Percentiles rank a stretch among this genome's conserved stretches.
These are phyloP conservation scores for Cajanus cajan DNA, from an alignment of 306 rosid species.

Conservation along the genomic window DNA sequence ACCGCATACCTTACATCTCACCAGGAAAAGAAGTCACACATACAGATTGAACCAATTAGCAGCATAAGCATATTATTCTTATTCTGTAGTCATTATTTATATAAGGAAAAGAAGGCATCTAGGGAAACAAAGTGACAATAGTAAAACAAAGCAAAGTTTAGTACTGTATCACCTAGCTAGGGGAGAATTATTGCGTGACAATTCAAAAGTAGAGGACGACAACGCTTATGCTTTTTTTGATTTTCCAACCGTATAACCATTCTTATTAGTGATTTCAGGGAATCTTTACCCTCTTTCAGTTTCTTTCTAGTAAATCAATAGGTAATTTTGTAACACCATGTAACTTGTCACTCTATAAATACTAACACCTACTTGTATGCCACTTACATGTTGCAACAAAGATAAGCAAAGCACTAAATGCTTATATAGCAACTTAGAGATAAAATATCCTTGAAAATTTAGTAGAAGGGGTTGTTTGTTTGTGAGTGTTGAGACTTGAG, in stretches of 20 bases:
- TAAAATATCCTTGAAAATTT: neutral
- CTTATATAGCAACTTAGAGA: neutral
- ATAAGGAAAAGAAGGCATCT: slow-evolving; percentile 44
- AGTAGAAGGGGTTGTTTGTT: neutral
- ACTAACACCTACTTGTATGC: neutral
- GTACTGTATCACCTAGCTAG: slow-evolving; percentile 11
- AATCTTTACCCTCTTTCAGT: slow-evolving; percentile 38
- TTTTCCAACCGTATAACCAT: slow-evolving; percentile 30
- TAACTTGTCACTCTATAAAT: slow-evolving; percentile 43
- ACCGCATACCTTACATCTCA: neutral
- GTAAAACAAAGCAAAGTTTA: slow-evolving; percentile 23
- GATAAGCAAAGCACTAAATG: neutral
- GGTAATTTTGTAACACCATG: neutral
- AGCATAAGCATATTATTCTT: slow-evolving; percentile 19
- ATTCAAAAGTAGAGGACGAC: slow-evolving; percentile 52
- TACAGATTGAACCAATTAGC: slow-evolving; percentile 3
- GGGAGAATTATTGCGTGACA: slow-evolving; percentile 28
- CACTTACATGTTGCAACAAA: slow-evolving; percentile 4
- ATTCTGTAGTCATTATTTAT: slow-evolving; percentile 41
- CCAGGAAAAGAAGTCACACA: neutral
- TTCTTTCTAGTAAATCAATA: neutral
- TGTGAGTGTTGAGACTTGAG: neutral
- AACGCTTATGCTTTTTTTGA: slow-evolving; percentile 34
- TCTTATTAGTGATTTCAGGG: slow-evolving; percentile 32
- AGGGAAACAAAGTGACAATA: slow-evolving; percentile 4